Conservation (phyloP, 1,284 basidiomycete species). For the Fomitopsis schrenkii region DNA sequence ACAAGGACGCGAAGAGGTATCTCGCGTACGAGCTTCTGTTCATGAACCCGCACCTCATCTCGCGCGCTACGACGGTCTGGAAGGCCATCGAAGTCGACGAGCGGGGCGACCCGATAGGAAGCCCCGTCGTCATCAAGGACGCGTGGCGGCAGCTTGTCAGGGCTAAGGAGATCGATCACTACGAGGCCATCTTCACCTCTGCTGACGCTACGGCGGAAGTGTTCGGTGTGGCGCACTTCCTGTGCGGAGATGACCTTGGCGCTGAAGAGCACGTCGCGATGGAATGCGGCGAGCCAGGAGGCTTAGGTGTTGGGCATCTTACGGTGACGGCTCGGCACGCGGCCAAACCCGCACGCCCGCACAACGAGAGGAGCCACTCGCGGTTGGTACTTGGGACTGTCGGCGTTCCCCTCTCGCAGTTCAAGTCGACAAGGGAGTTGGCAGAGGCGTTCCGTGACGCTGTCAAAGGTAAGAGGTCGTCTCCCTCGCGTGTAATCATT, state of each 20-base stretch:
- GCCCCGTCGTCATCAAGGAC: neutral
- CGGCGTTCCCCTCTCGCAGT: no score
- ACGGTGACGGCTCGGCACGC: neutral
- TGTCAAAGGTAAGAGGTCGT: no score
- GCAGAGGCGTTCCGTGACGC: no score
- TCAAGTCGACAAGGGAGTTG: no score
- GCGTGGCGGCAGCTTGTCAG: neutral
- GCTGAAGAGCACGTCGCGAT: neutral
- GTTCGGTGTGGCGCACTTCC: neutral
- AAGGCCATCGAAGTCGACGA: neutral
- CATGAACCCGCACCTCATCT: conserved; percentile 11
- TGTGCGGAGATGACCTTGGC: neutral
- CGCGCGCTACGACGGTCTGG: neutral
- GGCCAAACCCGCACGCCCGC: no score
- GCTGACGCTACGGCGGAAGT: neutral
- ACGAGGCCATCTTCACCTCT: neutral
- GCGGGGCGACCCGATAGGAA: neutral
- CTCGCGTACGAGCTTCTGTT: conserved; percentile 8
- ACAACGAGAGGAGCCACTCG: no score
- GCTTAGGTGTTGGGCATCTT: neutral
- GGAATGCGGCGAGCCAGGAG: neutral
- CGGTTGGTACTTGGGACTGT: no score
- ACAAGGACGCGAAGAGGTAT: neutral
- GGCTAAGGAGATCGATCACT: neutral
- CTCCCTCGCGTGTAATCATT: no score